Evolutionary conservation across 208 protist genomes (phyloP), one percentile per base, ranked within the genome.

Genomic region (Leishmania mexicana): DNA sequence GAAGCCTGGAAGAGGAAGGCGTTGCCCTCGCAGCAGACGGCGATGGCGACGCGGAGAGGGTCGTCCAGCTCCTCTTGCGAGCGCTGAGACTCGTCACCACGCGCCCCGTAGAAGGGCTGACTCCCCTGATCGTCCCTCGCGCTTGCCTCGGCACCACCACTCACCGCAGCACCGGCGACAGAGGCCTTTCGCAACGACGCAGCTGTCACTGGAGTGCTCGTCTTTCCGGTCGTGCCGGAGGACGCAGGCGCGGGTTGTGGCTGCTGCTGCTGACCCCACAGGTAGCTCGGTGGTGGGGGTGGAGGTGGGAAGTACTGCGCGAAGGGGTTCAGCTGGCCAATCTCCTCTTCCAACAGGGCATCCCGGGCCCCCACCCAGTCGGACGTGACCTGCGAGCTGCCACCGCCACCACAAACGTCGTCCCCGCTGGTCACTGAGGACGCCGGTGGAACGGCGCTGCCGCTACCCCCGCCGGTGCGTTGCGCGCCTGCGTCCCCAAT

Each of bases 301-400:
- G 90, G 86, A 19, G 86, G 85, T 2, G 79, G 79, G 75, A 89
- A 92, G 82, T 89, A 89, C 57, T 83, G 79, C 28, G 89, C 85
- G 74, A 96, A 93, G 11, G 93, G 93, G 83, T 96, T 96, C 49
- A 92, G 85, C 79, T 85, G 81, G 7, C 91, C 91, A 19, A 95
- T 81, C 78, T 91, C 90, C 42, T 93, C 92, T 68, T 96, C 93
- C 51, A 95, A 71, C 70, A 81, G 82, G 15, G 85, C 58, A 38
- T 85, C 85, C 19, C 87, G 87, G 51, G 45, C 83, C 13, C 81
- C 81, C 3, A 76, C 21, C 89, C 85, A 88, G 80, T 90, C 88
- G 6, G 89, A 85, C 24, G 87, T 85, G 24, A 77, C 80, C 53
- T 89, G 84, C n/a, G 84, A 88, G 70, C 74, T 81, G 40, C 53